phyloP scores from a whole-genome alignment of 768 basidiomycete species.

The Tulasnella sp. region DNA sequence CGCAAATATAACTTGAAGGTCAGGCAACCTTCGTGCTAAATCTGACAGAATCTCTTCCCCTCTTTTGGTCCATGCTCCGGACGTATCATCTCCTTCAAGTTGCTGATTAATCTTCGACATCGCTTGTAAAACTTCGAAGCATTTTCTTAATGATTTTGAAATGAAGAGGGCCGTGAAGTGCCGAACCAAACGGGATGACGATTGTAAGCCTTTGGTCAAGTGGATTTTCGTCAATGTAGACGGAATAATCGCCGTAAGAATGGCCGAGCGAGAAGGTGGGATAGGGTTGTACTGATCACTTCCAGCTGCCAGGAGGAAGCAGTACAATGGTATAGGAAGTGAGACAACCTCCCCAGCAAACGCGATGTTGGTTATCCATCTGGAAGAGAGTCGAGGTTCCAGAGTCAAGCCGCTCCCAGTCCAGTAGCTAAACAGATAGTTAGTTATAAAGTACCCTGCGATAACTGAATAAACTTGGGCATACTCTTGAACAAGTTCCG shows the following conservation, averaged over 20 bases:
- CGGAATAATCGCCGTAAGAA: constrained; percentile 74
- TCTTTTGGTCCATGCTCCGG: constrained; percentile 62
- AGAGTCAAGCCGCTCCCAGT: constrained; percentile 51
- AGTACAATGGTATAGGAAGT: constrained; percentile 50
- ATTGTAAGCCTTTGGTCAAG: constrained; percentile 72
- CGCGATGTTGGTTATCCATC: constrained; percentile 83
- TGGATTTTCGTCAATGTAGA: constrained; percentile 52
- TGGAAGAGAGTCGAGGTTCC: constrained; percentile 75
- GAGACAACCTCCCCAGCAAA: constrained; percentile 70
- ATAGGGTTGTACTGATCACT: constrained; percentile 43
- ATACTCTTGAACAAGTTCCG: constrained; percentile 72
- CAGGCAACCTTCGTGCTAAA: constrained; percentile 62
- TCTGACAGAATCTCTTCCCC: constrained; percentile 61
- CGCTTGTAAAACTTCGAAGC: constrained; percentile 37
- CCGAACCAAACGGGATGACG: constrained; percentile 60
- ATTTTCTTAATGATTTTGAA: constrained; percentile 62
- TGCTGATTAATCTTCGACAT: constrained; percentile 39
- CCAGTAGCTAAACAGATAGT: constrained; percentile 47
- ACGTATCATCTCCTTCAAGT: constrained; percentile 47
- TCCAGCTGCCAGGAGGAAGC: constrained; percentile 38
- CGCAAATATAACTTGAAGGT: constrained; percentile 73
- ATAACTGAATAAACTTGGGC: constrained; percentile 19
- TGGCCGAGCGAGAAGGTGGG: constrained; percentile 56
- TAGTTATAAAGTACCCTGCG: not conserved
- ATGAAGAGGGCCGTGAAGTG: constrained; percentile 73